phyloP scores from a whole-genome alignment of 352 stramenopile species.

The Phytophthora kernoviae region DNA sequence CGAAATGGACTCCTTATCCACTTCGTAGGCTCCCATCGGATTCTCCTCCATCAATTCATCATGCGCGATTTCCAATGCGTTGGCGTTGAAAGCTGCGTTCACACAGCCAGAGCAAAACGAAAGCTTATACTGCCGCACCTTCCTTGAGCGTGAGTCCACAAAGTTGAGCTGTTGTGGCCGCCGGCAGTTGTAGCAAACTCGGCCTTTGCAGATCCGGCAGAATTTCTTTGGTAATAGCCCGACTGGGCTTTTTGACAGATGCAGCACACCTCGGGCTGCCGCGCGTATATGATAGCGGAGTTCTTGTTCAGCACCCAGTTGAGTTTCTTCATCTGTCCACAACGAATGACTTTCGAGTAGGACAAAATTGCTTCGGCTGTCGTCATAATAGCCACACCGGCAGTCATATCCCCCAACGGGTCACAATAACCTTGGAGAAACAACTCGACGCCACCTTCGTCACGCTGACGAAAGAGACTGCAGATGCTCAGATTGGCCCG shows the following conservation, averaged over 20 bases:
- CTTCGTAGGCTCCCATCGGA: slow-evolving; percentile 30
- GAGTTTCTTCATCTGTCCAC: slow-evolving; percentile 45
- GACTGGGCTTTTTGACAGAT: slow-evolving; percentile 27
- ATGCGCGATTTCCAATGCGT: slow-evolving; percentile 21
- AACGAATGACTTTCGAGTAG: slow-evolving; percentile 30
- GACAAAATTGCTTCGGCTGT: slow-evolving; percentile 34
- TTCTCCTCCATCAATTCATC: slow-evolving; percentile 34
- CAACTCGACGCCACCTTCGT: slow-evolving; percentile 44
- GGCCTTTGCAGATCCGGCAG: slow-evolving; percentile 36
- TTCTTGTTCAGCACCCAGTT: slow-evolving; percentile 41
- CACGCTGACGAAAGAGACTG: slow-evolving; percentile 47
- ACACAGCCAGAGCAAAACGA: slow-evolving; percentile 33
- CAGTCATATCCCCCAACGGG: slow-evolving; percentile 32
- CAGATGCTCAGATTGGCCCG: slow-evolving; percentile 57
- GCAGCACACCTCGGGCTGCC: slow-evolving; percentile 27
- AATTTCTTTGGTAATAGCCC: slow-evolving; percentile 27
- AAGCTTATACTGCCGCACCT: slow-evolving; percentile 30
- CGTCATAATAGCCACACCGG: slow-evolving; percentile 33
- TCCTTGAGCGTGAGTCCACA: slow-evolving; percentile 22
- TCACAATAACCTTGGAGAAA: slow-evolving; percentile 39
- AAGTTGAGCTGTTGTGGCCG: slow-evolving; percentile 34
- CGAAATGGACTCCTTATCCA: slow-evolving; percentile 37
- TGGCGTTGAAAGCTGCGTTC: slow-evolving; percentile 12
- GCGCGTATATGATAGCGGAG: slow-evolving; percentile 22
- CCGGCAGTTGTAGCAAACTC: slow-evolving; percentile 31